These are phyloP conservation scores for Ganoderma multipileum DNA, from an alignment of 1,284 basidiomycete species.

Conservation along the genomic window DNA sequence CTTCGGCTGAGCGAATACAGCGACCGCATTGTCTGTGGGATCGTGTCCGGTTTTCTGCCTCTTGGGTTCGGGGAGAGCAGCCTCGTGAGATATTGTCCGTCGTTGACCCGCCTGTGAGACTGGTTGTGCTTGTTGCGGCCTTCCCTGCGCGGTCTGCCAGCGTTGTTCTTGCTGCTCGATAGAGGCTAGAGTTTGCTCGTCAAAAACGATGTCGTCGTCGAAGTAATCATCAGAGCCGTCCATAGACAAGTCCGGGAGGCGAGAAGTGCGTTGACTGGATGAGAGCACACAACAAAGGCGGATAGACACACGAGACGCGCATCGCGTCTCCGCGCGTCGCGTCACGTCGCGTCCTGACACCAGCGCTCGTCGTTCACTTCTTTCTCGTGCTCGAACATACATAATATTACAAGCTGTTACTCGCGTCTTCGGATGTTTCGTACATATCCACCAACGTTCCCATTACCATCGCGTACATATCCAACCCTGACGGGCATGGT, in stretches of 20 bases:
- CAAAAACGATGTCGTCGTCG: conserved; percentile 69
- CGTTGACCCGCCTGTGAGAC: conserved; percentile 19
- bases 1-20: conserved; percentile 23
- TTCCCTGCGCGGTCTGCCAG: conserved; percentile 44
- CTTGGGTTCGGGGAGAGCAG: conserved; percentile 19
- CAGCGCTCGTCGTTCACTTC: too few relatives aligned
- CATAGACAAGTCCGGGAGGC: conserved; percentile 47
- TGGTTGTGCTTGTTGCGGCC: conserved; percentile 5
- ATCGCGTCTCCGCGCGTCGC: neutral
- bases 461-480: too few relatives aligned
- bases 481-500: too few relatives aligned
- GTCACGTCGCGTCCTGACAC: neutral
- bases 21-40: conserved; percentile 8
- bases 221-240: conserved; percentile 71
- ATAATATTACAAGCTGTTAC: too few relatives aligned
- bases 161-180: conserved; percentile 67
- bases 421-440: too few relatives aligned
- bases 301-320: neutral
- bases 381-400: too few relatives aligned
- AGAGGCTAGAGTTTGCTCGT: conserved; percentile 65
- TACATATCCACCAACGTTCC: too few relatives aligned
- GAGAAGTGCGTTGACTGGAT: conserved; percentile 13
- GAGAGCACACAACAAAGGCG: neutral
- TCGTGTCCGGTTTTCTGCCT: conserved; percentile 24
- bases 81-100: conserved; percentile 23